Percentiles rank a stretch among this genome's conserved stretches.
Conservation (phyloP, 2,329 filamentous ascomycete genomes). For the Ambrosiella beaveri region DNA sequence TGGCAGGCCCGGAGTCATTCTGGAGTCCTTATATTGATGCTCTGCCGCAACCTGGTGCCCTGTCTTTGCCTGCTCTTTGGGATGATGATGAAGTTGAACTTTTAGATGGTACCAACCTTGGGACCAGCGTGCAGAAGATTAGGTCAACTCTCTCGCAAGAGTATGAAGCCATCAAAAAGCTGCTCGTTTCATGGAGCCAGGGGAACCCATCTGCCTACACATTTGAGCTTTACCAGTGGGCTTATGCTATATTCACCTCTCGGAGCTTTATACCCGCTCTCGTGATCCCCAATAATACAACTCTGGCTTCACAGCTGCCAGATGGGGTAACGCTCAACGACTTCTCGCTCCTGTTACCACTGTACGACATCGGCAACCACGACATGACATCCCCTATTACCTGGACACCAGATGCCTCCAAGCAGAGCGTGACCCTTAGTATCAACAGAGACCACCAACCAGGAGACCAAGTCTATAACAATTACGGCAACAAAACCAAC, state of each 20-base stretch:
- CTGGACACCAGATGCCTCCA: slow-evolving; percentile 30
- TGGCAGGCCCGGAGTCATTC: slow-evolving; percentile 38
- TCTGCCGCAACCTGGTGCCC: slow-evolving; percentile 43
- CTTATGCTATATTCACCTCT: slow-evolving; percentile 46
- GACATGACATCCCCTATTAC: slow-evolving; percentile 39
- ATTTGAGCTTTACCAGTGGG: slow-evolving; percentile 42
- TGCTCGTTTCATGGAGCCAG: slow-evolving; percentile 20
- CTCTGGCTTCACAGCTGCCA: slow-evolving; percentile 15
- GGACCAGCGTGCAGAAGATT: slow-evolving; percentile 32
- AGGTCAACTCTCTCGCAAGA: slow-evolving; percentile 28
- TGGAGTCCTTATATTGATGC: slow-evolving; percentile 53
- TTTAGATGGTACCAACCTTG: slow-evolving; percentile 36
- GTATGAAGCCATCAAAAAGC: slow-evolving; percentile 21
- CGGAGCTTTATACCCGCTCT: slow-evolving; percentile 46
- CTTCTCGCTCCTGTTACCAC: slow-evolving; percentile 51
- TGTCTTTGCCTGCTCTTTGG: slow-evolving; percentile 46
- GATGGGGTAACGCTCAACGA: slow-evolving; percentile 19
- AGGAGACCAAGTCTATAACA: slow-evolving; percentile 47
- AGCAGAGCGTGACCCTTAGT: slow-evolving; percentile 25
- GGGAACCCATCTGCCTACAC: slow-evolving; percentile 24
- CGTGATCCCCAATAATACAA: slow-evolving; percentile 26
- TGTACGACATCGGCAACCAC: slow-evolving; percentile 59
- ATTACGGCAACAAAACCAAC: slow-evolving; percentile 59
- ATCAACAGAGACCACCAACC: slow-evolving; percentile 27
- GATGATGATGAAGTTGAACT: slow-evolving; percentile 39